A percentile compares a stretch with the other conserved stretches of the same genome.
Conservation (phyloP, 2,329 filamentous ascomycete genomes). For the Colletotrichum liriopes region DNA sequence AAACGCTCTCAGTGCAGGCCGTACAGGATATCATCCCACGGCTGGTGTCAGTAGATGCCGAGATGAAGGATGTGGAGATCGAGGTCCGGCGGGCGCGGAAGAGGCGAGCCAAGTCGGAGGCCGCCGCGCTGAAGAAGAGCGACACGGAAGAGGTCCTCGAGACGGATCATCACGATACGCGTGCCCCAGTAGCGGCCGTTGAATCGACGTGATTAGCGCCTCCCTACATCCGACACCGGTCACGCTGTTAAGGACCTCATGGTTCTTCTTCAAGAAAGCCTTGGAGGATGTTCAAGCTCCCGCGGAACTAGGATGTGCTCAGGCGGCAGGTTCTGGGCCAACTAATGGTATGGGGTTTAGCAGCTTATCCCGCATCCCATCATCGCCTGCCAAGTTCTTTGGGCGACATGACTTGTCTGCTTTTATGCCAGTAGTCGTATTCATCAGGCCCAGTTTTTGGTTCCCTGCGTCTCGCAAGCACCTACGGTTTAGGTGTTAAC, state of each 20-base stretch:
- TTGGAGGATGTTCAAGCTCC: background rate
- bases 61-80: constrained; percentile 78
- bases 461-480: background rate
- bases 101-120: constrained; percentile 65
- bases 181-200: background rate
- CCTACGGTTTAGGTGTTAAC: background rate
- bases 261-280: background rate
- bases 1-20: constrained; percentile 69
- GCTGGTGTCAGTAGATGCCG: constrained; percentile 70
- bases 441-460: background rate
- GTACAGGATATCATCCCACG: constrained; percentile 72
- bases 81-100: constrained; percentile 76
- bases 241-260: background rate
- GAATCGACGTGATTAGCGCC: constrained; percentile 22
- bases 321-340: background rate
- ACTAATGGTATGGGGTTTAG: background rate
- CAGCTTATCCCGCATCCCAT: background rate
- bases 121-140: constrained; percentile 50
- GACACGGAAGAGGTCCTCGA: constrained; percentile 38
- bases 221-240: background rate
- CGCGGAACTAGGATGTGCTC: background rate
- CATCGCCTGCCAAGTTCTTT: background rate
- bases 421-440: background rate
- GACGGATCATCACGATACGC: background rate
- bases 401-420: background rate